Percentiles rank a stretch among this genome's conserved stretches.
Conservation (phyloP, 441 rosid genomes). For the Flueggea neowawraea region DNA sequence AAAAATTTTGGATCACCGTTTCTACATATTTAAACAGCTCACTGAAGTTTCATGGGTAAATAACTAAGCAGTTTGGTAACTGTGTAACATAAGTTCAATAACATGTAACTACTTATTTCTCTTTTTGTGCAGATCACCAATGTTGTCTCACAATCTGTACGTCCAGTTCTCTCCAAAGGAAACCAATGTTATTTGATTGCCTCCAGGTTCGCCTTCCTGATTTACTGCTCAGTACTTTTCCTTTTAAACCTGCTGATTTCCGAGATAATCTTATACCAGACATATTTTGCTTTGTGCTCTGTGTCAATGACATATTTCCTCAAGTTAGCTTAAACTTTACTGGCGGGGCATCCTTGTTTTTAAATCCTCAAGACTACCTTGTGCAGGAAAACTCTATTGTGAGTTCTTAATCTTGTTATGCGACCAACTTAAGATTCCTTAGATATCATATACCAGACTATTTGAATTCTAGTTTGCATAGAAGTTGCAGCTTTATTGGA, state of each 20-base stretch:
- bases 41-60: not conserved
- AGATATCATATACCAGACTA: too few relatives aligned
- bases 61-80: not conserved
- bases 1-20: not conserved
- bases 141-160: constrained; percentile 28
- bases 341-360: constrained; percentile 73
- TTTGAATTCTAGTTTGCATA: not conserved
- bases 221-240: not conserved
- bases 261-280: constrained; percentile 8
- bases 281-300: constrained; percentile 26
- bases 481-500: too few relatives aligned
- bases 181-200: constrained; percentile 57
- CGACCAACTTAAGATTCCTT: not conserved
- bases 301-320: constrained; percentile 69
- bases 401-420: constrained; percentile 29
- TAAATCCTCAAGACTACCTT: constrained; percentile 82
- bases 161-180: constrained; percentile 47
- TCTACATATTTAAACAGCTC: not conserved
- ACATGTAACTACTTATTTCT: constrained; percentile 9
- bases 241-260: not conserved
- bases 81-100: not conserved
- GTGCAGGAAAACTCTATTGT: constrained; percentile 68
- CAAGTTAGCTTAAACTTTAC: constrained; percentile 84
- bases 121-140: constrained; percentile 51
- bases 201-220: constrained; percentile 51